phyloP scores from a whole-genome alignment of 345 rosid species.

The Populus pruinosa region DNA sequence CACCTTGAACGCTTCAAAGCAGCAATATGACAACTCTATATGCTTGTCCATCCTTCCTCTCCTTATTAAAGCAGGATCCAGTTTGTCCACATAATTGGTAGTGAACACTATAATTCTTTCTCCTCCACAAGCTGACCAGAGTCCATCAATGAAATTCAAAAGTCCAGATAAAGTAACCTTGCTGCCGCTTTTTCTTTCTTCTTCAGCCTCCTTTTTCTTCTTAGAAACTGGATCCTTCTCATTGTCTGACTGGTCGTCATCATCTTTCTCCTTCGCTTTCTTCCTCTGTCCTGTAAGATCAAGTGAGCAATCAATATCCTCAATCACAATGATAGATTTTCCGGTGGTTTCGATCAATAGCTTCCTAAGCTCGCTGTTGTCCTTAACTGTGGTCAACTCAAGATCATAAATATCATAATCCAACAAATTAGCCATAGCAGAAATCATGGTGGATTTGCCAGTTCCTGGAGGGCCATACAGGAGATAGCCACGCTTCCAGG shows the following conservation, averaged over 20 bases:
- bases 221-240: constrained; percentile 7
- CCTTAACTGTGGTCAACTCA: constrained; percentile 12
- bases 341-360: not conserved
- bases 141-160: constrained; percentile 16
- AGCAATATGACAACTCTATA: constrained; percentile 13
- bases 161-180: constrained; percentile 11
- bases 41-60: constrained; percentile 17
- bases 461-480: constrained; percentile 78
- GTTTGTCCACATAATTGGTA: constrained; percentile 19
- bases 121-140: constrained; percentile 21
- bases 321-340: constrained; percentile 10
- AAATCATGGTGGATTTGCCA: constrained; percentile 68
- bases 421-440: constrained; percentile 67
- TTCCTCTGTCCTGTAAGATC: constrained; percentile 20
- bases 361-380: constrained; percentile 15
- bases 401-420: constrained; percentile 27
- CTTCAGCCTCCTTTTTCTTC: not conserved
- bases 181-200: not conserved
- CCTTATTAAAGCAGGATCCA: constrained; percentile 21
- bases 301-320: constrained; percentile 17
- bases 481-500: constrained; percentile 76
- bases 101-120: constrained; percentile 15
- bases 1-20: constrained; percentile 15
- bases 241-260: not conserved
- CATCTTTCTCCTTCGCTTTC: not conserved